phyloP scores from a whole-genome alignment of 306 rosid genomes.

The Lathyrus tuberosus region DNA sequence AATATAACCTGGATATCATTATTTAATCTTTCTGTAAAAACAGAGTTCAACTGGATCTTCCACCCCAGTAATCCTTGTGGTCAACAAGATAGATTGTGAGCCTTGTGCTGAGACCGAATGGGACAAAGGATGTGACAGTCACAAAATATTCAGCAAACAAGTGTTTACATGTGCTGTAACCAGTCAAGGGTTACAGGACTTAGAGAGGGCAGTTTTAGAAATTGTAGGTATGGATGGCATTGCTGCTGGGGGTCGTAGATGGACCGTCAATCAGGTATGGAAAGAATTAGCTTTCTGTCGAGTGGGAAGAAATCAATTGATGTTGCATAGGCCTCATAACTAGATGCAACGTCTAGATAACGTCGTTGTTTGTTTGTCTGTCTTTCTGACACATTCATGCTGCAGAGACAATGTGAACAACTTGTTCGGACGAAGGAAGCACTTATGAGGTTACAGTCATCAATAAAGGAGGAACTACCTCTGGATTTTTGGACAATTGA shows the following conservation, averaged over 20 bases:
- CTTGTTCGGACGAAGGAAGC: slow-evolving; percentile 92
- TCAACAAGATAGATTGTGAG: slow-evolving; percentile 81
- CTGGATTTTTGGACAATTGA: slow-evolving; percentile 96
- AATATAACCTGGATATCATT: background rate
- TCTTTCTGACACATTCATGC: slow-evolving; percentile 36
- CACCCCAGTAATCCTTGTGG: slow-evolving; percentile 79
- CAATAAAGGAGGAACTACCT: slow-evolving; percentile 81
- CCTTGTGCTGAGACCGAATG: slow-evolving; percentile 51
- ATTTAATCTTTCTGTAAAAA: slow-evolving; percentile 37
- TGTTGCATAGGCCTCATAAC: background rate
- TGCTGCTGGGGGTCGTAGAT: slow-evolving; percentile 73
- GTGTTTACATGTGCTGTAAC: slow-evolving; percentile 88
- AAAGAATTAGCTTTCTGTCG: background rate
- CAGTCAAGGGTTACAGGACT: slow-evolving; percentile 82
- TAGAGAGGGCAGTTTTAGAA: slow-evolving; percentile 78
- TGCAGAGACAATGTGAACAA: slow-evolving; percentile 97
- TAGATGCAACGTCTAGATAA: background rate
- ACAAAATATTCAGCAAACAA: slow-evolving; percentile 55
- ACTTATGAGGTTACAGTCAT: slow-evolving; percentile 66
- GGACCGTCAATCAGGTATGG: slow-evolving; percentile 91
- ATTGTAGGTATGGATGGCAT: slow-evolving; percentile 72
- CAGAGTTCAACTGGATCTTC: slow-evolving; percentile 71
- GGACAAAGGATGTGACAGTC: slow-evolving; percentile 34
- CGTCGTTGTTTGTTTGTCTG: background rate
- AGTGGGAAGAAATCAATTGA: slow-evolving; percentile 20